Conservation (phyloP, 306 rosid genomes). For the Coriaria nepalensis region DNA sequence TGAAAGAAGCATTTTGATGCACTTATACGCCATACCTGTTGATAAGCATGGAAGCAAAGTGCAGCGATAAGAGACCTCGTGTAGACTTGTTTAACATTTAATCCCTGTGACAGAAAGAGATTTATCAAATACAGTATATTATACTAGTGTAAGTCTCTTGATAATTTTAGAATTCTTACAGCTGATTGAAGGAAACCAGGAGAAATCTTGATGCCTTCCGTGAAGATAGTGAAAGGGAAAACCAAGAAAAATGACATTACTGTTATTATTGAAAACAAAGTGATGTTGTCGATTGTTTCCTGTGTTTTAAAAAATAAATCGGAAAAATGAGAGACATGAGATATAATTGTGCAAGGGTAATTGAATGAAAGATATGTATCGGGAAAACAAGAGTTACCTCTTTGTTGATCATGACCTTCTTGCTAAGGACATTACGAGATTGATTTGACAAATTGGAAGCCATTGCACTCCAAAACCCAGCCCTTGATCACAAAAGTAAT, state of each 20-base stretch:
- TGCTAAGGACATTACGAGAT: constrained; percentile 96
- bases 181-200: constrained; percentile 62
- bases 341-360: constrained; percentile 4
- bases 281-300: constrained; percentile 87
- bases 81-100: constrained; percentile 51
- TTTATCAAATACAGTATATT: no score
- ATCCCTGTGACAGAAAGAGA: constrained; percentile 60
- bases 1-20: not conserved
- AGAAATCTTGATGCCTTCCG: constrained; percentile 79
- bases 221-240: constrained; percentile 48
- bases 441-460: constrained; percentile 93
- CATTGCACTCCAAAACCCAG: constrained; percentile 97
- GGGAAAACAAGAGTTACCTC: constrained; percentile 28
- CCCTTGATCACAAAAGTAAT: constrained; percentile 34
- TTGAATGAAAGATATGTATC: constrained; percentile 7
- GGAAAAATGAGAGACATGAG: constrained; percentile 1
- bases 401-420: constrained; percentile 76
- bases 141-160: constrained; percentile 1
- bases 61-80: constrained; percentile 75
- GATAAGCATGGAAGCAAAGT: constrained; percentile 89
- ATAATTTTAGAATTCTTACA: constrained; percentile 39
- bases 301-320: constrained; percentile 16
- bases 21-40: constrained; percentile 50
- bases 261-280: constrained; percentile 87
- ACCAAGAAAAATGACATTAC: constrained; percentile 80